A percentile compares a stretch with the other conserved stretches of the same genome.
Evolutionary conservation across 2,329 filamentous ascomycete genomes (phyloP).

Genomic region (Malbranchea zuffiana): DNA sequence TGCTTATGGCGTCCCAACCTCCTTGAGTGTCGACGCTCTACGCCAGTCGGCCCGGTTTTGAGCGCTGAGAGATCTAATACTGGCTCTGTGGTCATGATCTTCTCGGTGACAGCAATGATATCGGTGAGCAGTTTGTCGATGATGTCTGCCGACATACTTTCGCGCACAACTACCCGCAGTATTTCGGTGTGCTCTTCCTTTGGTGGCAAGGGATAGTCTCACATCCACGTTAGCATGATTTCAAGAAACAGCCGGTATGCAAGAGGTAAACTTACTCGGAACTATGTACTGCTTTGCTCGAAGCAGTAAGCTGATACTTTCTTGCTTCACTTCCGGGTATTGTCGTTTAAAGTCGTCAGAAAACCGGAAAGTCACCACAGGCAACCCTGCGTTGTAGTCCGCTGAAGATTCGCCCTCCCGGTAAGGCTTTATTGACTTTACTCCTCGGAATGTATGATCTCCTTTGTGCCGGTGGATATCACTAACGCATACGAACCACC

Average conservation of each 20-base stretch:
- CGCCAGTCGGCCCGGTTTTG: slow-evolving; percentile 30
- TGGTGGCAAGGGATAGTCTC: slow-evolving; percentile 54
- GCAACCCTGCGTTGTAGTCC: slow-evolving; percentile 53
- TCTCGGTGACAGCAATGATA: slow-evolving; percentile 50
- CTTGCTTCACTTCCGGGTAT: slow-evolving; percentile 55
- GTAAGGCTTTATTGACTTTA: slow-evolving; percentile 33
- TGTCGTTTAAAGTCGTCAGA: slow-evolving; percentile 50
- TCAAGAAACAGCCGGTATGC: not conserved
- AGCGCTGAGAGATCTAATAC: slow-evolving; percentile 43
- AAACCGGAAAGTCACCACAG: slow-evolving; percentile 57
- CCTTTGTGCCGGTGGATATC: slow-evolving; percentile 54
- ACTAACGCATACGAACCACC: slow-evolving; percentile 55
- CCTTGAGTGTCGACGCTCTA: slow-evolving; percentile 33
- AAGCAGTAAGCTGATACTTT: slow-evolving; percentile 50
- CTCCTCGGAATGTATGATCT: slow-evolving; percentile 32
- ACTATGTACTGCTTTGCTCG: slow-evolving; percentile 60
- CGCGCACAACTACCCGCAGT: slow-evolving; percentile 54
- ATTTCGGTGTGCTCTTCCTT: slow-evolving; percentile 53
- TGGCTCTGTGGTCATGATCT: slow-evolving; percentile 44
- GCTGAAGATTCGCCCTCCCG: slow-evolving; percentile 43
- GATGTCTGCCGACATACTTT: slow-evolving; percentile 58
- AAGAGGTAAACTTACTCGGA: slow-evolving; percentile 39
- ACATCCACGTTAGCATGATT: not conserved
- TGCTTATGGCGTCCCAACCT: not conserved
- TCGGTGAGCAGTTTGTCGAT: slow-evolving; percentile 53